Conservation (phyloP, 306 rosid genomes). For the Myrica gale region DNA sequence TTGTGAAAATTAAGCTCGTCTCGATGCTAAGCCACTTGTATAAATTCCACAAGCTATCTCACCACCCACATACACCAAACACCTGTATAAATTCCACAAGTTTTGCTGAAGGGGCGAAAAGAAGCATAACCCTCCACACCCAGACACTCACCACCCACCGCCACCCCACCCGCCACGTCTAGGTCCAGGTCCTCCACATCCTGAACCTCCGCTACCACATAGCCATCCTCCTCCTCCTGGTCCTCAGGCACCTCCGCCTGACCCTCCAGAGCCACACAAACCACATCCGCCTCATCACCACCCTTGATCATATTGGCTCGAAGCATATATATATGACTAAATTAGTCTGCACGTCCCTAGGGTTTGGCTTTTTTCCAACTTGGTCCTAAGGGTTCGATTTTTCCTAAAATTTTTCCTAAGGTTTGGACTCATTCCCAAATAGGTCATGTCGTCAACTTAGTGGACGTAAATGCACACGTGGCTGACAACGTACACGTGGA, state of each 20-base stretch:
- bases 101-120: too few relatives aligned
- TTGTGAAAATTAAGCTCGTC: neutral
- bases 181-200: slow-evolving; percentile 27
- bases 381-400: too few relatives aligned
- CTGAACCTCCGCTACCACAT: slow-evolving; percentile 34
- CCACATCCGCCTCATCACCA: slow-evolving; percentile 34
- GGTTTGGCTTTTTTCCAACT: too few relatives aligned
- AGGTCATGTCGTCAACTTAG: too few relatives aligned
- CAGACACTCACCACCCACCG: slow-evolving; percentile 27
- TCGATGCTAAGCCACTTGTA: neutral
- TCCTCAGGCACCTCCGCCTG: slow-evolving; percentile 31
- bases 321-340: neutral
- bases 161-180: slow-evolving; percentile 41
- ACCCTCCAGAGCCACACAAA: slow-evolving; percentile 39
- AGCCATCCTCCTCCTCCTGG: slow-evolving; percentile 38
- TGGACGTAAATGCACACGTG: too few relatives aligned
- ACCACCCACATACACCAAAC: too few relatives aligned
- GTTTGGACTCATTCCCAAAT: too few relatives aligned
- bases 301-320: neutral
- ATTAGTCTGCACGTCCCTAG: too few relatives aligned
- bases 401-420: too few relatives aligned
- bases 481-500: too few relatives aligned
- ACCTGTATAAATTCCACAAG: neutral
- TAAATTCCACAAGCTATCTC: neutral
- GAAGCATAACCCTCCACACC: slow-evolving; percentile 38